Evolutionary conservation across 2,329 filamentous ascomycete species (phyloP), one percentile per base, ranked within the genome.

Genomic region (Claviceps fusiformis): DNA sequence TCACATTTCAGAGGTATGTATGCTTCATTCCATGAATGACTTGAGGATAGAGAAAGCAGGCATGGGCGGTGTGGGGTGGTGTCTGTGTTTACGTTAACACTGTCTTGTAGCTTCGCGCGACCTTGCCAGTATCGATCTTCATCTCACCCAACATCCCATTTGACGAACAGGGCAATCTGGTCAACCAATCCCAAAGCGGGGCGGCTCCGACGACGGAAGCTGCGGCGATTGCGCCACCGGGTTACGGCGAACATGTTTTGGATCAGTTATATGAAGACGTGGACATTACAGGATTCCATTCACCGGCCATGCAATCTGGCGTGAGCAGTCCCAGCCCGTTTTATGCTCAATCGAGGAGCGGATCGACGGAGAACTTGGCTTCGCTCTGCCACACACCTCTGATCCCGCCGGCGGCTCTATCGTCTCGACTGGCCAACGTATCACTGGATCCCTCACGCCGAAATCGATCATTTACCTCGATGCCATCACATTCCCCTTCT

Each of bases 71-170:
- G n/a, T n/a, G n/a, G 37, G 7, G 33, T n/a, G 9, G 47, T 6
- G 15, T n/a, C 9, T 24, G 7, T 27, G 4, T 51, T 53, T n/a
- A n/a, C 15, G 48, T 51, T 55, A 24, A 57, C 43, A 27, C 9
- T 45, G 44, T 37, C 4, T 11, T 24, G 46, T 60, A 87, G 83
- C 81, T 96, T 53, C 86, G 92, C 53, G 92, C 92, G 50, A 93
- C 90, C 46, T 81, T 97, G 37, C 91, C 93, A 1, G 81, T 97
- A 17, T 89, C 89, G 54, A 85, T 98, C 44, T 96, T 95, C 71
- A 96, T 97, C 61, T 98, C 93, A 5, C 92, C 93, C 0, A 93
- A 93, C 65, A 83, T 95, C 63, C 86, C 89, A 0, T 81, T 96
- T 43, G 89, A 93, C 63, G 89, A 95, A 53, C 81, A 92, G 57